A percentile compares a stretch with the other conserved stretches of the same genome.
Evolutionary conservation across 257 asterid species (phyloP).

Genomic region (Striga asiatica): DNA sequence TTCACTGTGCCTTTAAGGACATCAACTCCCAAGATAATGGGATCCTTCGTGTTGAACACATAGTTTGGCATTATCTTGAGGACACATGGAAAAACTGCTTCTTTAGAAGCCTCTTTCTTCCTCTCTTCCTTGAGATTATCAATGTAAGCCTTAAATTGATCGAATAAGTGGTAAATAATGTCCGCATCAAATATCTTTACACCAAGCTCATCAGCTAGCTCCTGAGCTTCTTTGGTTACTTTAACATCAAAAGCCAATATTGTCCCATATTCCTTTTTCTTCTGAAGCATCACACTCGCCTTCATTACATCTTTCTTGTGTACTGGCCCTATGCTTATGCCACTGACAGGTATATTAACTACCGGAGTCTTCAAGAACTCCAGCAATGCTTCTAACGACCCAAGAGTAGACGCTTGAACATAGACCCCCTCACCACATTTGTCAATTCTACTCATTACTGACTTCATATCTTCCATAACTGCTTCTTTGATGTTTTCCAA

Average conservation of each 20-base stretch:
- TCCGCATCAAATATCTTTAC: slow-evolving; percentile 81
- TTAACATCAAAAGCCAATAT: slow-evolving; percentile 91
- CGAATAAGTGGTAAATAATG: slow-evolving; percentile 79
- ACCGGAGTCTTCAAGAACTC: slow-evolving; percentile 91
- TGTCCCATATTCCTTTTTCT: slow-evolving; percentile 84
- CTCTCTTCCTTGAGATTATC: slow-evolving; percentile 90
- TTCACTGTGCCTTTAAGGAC: slow-evolving; percentile 68
- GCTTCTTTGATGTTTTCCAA: slow-evolving; percentile 63
- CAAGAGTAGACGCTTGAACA: slow-evolving; percentile 97
- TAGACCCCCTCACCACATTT: slow-evolving; percentile 90
- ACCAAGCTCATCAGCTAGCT: slow-evolving; percentile 82
- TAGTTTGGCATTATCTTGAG: slow-evolving; percentile 80
- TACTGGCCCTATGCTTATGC: slow-evolving; percentile 90
- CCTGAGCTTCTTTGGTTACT: slow-evolving; percentile 88
- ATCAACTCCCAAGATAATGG: slow-evolving; percentile 91
- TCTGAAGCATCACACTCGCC: slow-evolving; percentile 98
- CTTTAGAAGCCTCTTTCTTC: slow-evolving; percentile 84
- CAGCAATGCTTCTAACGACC: slow-evolving; percentile 87
- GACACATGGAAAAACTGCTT: slow-evolving; percentile 93
- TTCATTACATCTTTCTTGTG: slow-evolving; percentile 95
- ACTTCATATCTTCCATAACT: slow-evolving; percentile 92
- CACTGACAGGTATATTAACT: slow-evolving; percentile 93
- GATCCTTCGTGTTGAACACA: slow-evolving; percentile 87
- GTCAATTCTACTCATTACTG: slow-evolving; percentile 89
- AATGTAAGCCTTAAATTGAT: slow-evolving; percentile 92